Base-by-base conservation (phyloP, 257 asterid species). In the Salvia miltiorrhiza region DNA sequence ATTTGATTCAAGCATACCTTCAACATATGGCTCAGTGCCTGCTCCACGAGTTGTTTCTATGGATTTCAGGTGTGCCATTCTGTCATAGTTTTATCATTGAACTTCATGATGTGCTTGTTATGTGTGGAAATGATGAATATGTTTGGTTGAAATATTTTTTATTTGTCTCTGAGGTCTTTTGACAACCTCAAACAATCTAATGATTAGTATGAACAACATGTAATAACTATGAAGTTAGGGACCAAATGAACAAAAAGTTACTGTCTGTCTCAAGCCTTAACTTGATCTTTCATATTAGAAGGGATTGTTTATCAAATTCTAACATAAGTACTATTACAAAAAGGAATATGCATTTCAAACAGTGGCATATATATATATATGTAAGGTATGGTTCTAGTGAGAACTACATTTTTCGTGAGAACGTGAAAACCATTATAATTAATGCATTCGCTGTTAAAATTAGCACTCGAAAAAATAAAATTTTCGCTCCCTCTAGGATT, bases 21-120 rank as follows among this genome's bases (percentile, higher is more conserved):
- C 88, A 30, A 89, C 86, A 84, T 87, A 87, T 77, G 93, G 88
- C 73, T 81, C 84, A 32, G 63, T 80, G 40, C 91, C 87, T 33
- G 86, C 85, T 73, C 84, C 90, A 67, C 86, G 85, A 52, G 80
- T 85, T 65, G 78, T 81, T 73, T 55, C 83, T 57, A 77, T 86
- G 78, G 97, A 90, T 81, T 90, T 87, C 89, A 83, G 97, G 97
- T 80, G 74, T 72, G 79, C 40, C 41, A 50, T 74, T 68, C 55
- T 40, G 40, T 49, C 45, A 64, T 17, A 60, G 37, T 54, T 69
- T 7, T 20, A 44, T 30, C 12, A 7, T 64, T 48, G 73, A 48
- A 37, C 10, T 53, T 16, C 32, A 61, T 48, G 9, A 21, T 39
- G 43, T 61, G 58, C 73, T 63, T 56, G 49, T 72, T 61, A 23